Base-by-base conservation (phyloP, 1,139 yeast genomes). In the Pneumocystis wakefieldiae region DNA sequence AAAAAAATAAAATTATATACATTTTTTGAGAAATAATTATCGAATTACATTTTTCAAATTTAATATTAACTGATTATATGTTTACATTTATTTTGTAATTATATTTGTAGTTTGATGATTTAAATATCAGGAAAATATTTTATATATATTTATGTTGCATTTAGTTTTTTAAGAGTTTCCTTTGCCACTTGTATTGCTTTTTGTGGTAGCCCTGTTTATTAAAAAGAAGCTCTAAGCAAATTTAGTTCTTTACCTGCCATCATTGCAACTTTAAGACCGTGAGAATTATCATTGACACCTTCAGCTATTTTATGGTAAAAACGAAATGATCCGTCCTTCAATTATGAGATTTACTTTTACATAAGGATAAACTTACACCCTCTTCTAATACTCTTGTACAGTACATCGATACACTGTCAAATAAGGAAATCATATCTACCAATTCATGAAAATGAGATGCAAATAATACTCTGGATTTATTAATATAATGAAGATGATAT, bases 191-290 rank as follows among this genome's bases (percentile, higher is more conserved):
- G n/a, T 48, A 48, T 48, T 48, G 55, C 55, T 48, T 48, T 14
- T 24, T 48, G 32, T 3, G 55, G 55, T 12, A 48, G 14, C 28
- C 55, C 55, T 48, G 28, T 24, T 48, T 19, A 48, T 48, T 48
- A 24, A 14, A 39, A 3, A 48, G 14, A 48, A 2, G n/a, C 28
- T 3, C 7, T 10, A 10, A 7, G 14, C 2, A 17, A 24, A 48
- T 48, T 24, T 48, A 24, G 12, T 48, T 48, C 15, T 59, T 61
- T 48, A 55, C 96, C 96, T 0, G 97, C 96, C 70, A 83, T 74
- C 67, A 80, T 78, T 0, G 97, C 97, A 8, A 90, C 89, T 65
- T 83, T 83, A n/a, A 90, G 74, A 0, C 97, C 97, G 73, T 86
- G 88, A 0, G 96, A 87, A 64, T 85, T 80, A 10, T 78, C 79